Base-by-base conservation (phyloP, 805 yeast genomes). In the Ogataea zsoltii region DNA sequence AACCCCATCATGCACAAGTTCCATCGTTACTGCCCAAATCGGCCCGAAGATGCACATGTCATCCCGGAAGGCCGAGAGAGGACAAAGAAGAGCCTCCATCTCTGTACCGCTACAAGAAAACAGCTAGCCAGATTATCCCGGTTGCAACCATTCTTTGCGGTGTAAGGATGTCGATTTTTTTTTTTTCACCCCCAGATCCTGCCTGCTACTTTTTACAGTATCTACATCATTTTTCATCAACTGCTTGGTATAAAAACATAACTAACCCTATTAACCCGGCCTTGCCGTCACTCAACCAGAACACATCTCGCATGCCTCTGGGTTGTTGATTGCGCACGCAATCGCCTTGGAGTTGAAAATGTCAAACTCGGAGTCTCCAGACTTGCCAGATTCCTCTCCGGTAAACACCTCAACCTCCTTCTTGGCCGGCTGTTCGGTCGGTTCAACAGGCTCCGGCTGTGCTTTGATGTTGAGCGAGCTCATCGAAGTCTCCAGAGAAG, bases 251-350 rank as follows among this genome's bases (percentile, higher is more conserved):
- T 33, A 33, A 7, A 31, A 21, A 21, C 25, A 21, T 21, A 21
- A 21, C 25, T 21, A 21, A 21, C 25, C 25, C 9, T 21, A 21
- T 32, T 15, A 32, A 15, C 34, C 34, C 18, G 14, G 19, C 15
- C 26, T 21, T 21, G 25, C 25, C 12, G 26, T 23, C n/a, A n/a
- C n/a, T 69, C 72, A 94, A 74, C 98, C 98, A 49, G 98, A 92
- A 76, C 99, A 94, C 98, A 94, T 94, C 64, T 92, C 92, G 72
- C 99, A 92, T 41, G 98, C 82, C 72, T 88, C 98, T 48, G 97
- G 97, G 74, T 94, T 92, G 67, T 87, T 83, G 67, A 94, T 90
- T 45, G 97, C 96, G 76, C 99, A 92, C 29, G 97, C 97, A 70
- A 92, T 82, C 28, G 87, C 98, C 70, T 91, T 85, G 19, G 96